These are phyloP conservation scores for Bombardia bombarda DNA, from an alignment of 495 filamentous ascomycete species.

Conservation along the genomic window DNA sequence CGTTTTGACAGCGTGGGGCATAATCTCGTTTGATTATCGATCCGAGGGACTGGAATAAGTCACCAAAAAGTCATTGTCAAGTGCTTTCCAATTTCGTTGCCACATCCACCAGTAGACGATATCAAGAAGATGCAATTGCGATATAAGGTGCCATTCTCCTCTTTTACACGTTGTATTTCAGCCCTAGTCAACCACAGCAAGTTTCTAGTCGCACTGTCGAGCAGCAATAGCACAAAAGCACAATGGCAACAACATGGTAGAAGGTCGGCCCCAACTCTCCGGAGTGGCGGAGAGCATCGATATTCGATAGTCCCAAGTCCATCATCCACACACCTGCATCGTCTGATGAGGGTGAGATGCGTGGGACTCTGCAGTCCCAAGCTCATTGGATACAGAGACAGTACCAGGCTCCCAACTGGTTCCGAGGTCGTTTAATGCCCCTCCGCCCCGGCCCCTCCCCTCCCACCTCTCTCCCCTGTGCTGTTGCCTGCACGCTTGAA, in stretches of 20 bases:
- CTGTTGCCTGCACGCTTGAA: constrained; percentile 14
- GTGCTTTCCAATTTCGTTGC: constrained; percentile 14
- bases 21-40: constrained; percentile 18
- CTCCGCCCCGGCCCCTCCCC: too few species aligned
- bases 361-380: constrained; percentile 11
- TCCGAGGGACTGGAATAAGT: constrained; percentile 22
- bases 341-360: constrained; percentile 19
- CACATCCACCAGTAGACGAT: too few species aligned
- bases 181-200: too few species aligned
- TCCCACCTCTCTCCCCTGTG: constrained; percentile 12
- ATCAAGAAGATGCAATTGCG: too few species aligned
- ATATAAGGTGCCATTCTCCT: too few species aligned
- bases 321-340: constrained; percentile 20
- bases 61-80: not conserved
- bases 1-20: constrained; percentile 12
- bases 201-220: too few species aligned
- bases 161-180: too few species aligned
- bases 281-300: constrained; percentile 5
- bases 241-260: too few species aligned
- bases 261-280: not conserved
- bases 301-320: constrained; percentile 18
- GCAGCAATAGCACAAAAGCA: too few species aligned
- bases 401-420: constrained; percentile 13
- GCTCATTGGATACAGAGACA: constrained; percentile 22
- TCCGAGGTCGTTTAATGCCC: constrained; percentile 15